phyloP scores from a whole-genome alignment of 129 eudicot species.

The Lonicera japonica region DNA sequence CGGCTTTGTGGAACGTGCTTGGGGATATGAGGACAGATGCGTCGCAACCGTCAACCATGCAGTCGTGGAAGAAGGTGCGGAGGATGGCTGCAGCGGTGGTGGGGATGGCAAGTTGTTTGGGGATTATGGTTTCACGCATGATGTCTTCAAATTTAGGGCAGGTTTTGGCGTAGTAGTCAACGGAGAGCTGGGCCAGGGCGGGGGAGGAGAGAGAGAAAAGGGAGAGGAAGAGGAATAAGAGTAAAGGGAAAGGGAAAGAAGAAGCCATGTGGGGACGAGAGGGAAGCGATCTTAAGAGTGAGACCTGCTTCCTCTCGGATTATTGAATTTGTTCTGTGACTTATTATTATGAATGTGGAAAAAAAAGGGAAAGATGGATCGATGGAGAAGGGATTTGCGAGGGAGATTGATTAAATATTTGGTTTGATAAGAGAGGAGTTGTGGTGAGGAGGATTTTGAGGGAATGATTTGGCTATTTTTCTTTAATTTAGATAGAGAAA shows the following conservation, averaged over 20 bases:
- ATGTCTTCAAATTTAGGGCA: slow-evolving; percentile 39
- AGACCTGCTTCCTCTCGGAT: slow-evolving; percentile 10
- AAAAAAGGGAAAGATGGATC: background rate
- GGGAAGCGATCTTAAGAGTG: slow-evolving; percentile 15
- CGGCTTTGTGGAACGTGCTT: slow-evolving; percentile 42
- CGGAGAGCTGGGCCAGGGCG: slow-evolving; percentile 21
- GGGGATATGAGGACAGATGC: slow-evolving; percentile 54
- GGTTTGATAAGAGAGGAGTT: background rate
- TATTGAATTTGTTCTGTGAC: background rate
- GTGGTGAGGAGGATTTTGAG: background rate
- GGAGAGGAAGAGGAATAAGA: slow-evolving; percentile 15
- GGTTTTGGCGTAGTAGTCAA: slow-evolving; percentile 36
- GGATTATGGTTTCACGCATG: slow-evolving; percentile 22
- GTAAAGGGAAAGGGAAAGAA: slow-evolving; percentile 19
- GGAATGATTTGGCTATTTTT: background rate
- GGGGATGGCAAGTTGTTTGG: slow-evolving; percentile 36
- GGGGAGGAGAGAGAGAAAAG: slow-evolving; percentile 19
- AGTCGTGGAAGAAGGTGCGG: slow-evolving; percentile 67
- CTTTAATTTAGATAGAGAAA: background rate
- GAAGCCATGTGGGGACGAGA: slow-evolving; percentile 28
- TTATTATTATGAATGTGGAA: background rate
- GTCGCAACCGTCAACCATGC: slow-evolving; percentile 70
- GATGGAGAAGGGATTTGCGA: background rate
- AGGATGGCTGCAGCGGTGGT: slow-evolving; percentile 75
- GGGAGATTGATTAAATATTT: background rate